phyloP scores from a whole-genome alignment of 192 early-diverging fungal genomes.

The Coemansia sp. region DNA sequence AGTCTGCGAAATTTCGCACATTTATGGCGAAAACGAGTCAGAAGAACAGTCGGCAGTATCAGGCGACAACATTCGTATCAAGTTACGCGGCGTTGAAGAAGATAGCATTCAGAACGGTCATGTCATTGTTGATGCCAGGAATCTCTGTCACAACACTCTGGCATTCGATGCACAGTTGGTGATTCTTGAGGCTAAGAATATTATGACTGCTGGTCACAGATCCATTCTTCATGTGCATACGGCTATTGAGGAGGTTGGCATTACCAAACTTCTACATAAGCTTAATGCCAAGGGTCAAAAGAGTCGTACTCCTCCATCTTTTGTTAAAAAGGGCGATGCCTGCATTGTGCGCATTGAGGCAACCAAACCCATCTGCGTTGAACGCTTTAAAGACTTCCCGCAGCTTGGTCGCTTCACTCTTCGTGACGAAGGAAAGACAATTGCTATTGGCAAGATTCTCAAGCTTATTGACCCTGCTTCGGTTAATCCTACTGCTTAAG shows the following conservation, averaged over 20 bases:
- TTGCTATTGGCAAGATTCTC: constrained; percentile 91
- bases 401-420: constrained; percentile 98
- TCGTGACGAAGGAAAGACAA: constrained; percentile 85
- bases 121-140: constrained; percentile 76
- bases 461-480: constrained; percentile 59
- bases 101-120: constrained; percentile 85
- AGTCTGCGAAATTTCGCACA: constrained; percentile 71
- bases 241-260: constrained; percentile 81
- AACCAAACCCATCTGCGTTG: constrained; percentile 75
- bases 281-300: constrained; percentile 92
- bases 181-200: constrained; percentile 92
- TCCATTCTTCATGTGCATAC: constrained; percentile 92
- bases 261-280: constrained; percentile 79
- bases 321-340: constrained; percentile 89
- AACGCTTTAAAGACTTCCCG: constrained; percentile 80
- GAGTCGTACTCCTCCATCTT: constrained; percentile 85
- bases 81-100: constrained; percentile 90
- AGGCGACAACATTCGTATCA: constrained; percentile 93
- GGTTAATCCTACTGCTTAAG: background rate
- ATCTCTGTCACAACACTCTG: constrained; percentile 76
- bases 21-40: constrained; percentile 80
- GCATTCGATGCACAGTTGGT: constrained; percentile 83
- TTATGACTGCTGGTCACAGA: constrained; percentile 93
- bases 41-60: constrained; percentile 73
- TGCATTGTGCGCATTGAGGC: constrained; percentile 85